These are phyloP conservation scores for Penicillium sp. DNA, from an alignment of 2,329 filamentous ascomycete species.

Conservation along the genomic window DNA sequence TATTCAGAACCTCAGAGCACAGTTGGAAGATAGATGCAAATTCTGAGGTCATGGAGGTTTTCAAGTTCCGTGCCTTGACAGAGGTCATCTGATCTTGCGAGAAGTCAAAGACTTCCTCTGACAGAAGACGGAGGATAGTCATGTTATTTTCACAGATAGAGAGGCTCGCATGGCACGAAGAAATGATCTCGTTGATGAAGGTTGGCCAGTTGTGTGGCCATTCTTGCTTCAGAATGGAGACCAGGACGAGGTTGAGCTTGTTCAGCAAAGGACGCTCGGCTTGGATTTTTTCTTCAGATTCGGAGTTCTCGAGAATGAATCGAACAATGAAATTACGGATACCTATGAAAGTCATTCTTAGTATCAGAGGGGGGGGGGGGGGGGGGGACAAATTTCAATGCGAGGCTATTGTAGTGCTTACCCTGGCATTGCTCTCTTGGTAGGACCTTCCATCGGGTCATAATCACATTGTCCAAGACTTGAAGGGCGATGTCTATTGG, in stretches of 20 bases:
- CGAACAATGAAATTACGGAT: slow-evolving; percentile 99
- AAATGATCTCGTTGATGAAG: slow-evolving; percentile 99
- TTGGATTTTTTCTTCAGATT: slow-evolving; percentile 82
- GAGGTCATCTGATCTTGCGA: slow-evolving; percentile 99
- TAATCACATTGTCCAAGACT: slow-evolving; percentile 96
- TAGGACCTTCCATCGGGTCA: slow-evolving; percentile 98
- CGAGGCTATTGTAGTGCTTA: slow-evolving; percentile 33
- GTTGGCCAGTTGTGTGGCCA: slow-evolving; percentile 99
- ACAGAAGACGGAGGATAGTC: slow-evolving; percentile 91
- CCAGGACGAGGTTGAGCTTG: slow-evolving; percentile 96
- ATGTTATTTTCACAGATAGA: slow-evolving; percentile 99
- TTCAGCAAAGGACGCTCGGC: slow-evolving; percentile 86
- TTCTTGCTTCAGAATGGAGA: slow-evolving; percentile 97
- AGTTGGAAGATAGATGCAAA: slow-evolving; percentile 98
- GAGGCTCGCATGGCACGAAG: slow-evolving; percentile 89
- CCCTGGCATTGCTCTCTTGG: slow-evolving; percentile 95
- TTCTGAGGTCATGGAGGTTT: slow-evolving; percentile 98
- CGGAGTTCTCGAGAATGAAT: slow-evolving; percentile 93
- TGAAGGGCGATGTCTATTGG: slow-evolving; percentile 81
- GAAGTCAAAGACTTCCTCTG: slow-evolving; percentile 98
- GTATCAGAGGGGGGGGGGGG: background rate
- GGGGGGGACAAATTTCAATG: background rate
- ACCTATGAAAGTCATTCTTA: slow-evolving; percentile 54
- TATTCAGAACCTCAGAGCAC: slow-evolving; percentile 91
- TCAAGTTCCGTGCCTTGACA: slow-evolving; percentile 90